These are phyloP conservation scores for Hymenoscyphus fraxineus DNA, from an alignment of 2,329 filamentous ascomycete genomes.

Conservation along the genomic window DNA sequence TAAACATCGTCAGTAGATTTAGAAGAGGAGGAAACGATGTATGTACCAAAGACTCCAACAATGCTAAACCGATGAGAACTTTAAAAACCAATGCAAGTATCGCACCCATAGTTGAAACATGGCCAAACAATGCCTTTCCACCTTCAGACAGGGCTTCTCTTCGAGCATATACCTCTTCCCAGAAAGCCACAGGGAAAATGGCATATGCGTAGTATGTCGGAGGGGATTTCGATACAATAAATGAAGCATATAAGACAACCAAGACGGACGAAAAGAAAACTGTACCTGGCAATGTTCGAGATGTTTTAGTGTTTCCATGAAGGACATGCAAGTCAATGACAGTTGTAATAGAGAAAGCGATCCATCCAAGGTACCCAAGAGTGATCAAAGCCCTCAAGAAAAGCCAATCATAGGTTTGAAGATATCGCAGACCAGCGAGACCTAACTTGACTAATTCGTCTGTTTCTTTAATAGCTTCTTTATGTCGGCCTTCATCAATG, in stretches of 20 bases:
- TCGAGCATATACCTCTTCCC: constrained; percentile 88
- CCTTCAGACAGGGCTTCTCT: constrained; percentile 67
- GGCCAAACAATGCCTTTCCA: constrained; percentile 62
- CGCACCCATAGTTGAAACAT: constrained; percentile 59
- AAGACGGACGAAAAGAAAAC: constrained; percentile 72
- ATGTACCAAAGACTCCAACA: constrained; percentile 74
- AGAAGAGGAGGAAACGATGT: neutral
- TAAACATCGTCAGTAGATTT: constrained; percentile 38
- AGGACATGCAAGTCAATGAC: constrained; percentile 87
- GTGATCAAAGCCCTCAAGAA: constrained; percentile 89
- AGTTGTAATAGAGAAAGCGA: constrained; percentile 83
- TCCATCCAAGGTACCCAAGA: constrained; percentile 90
- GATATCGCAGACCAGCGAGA: constrained; percentile 80
- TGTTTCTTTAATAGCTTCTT: constrained; percentile 76
- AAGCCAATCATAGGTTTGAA: constrained; percentile 98
- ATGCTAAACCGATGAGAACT: constrained; percentile 61
- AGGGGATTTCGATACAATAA: constrained; percentile 76
- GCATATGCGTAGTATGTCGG: constrained; percentile 85
- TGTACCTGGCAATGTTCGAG: constrained; percentile 56
- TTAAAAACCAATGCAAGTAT: constrained; percentile 61
- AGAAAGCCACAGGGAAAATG: constrained; percentile 90
- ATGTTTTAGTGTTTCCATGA: constrained; percentile 61
- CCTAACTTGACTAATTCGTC: constrained; percentile 72
- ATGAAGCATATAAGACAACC: constrained; percentile 72
- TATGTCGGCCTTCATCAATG: constrained; percentile 62